Base-by-base conservation (phyloP, 257 asterid species). In the Primulina eburnea region DNA sequence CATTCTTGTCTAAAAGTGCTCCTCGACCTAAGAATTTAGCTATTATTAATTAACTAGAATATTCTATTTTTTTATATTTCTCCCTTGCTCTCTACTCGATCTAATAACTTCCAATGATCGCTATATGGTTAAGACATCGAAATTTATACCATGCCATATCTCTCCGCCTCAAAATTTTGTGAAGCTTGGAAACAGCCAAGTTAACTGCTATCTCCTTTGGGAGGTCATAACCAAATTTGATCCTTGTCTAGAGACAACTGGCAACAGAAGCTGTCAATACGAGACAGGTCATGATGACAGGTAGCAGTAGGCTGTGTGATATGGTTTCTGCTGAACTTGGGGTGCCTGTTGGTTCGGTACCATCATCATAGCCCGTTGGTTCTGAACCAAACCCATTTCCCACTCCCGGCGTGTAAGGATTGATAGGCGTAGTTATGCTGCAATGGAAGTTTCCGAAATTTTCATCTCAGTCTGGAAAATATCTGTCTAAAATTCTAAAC, bases 391-490 rank as follows among this genome's bases (percentile, higher is more conserved):
- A 68, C 17, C 83, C 84, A 57, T 76, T 80, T 56, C 85, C 57
- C 30, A 76, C 95, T 32, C 79, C 78, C 1, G 95, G 90, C 10
- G 90, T 56, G 79, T 72, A 82, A 61, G 94, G 96, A 74, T 37
- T 82, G 64, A 70, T 56, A 5, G 92, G 97, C 10, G 88, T 75
- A 47, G 79, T 80, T 60, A 80, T 85, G 93, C 99, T 94, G 97
- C 75, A 76, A 79, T 59, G 32, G 71, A 76, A 72, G 10, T 60
- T 64, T 65, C 61, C 73, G 76, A 71, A 66, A 47, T 30, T 65
- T 75, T 62, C 38, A 62, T 20, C 34, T 64, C 29, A 33, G 17
- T 1, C 35, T 61, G 71, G 21, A 3, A 43, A 62, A 65, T 70
- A 21, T 30, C 52, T 21, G n/a, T 4, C 21, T 35, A 59, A 64